These are phyloP conservation scores for Silene coronaria DNA, from an alignment of 179 eudicot species.

Conservation along the genomic window DNA sequence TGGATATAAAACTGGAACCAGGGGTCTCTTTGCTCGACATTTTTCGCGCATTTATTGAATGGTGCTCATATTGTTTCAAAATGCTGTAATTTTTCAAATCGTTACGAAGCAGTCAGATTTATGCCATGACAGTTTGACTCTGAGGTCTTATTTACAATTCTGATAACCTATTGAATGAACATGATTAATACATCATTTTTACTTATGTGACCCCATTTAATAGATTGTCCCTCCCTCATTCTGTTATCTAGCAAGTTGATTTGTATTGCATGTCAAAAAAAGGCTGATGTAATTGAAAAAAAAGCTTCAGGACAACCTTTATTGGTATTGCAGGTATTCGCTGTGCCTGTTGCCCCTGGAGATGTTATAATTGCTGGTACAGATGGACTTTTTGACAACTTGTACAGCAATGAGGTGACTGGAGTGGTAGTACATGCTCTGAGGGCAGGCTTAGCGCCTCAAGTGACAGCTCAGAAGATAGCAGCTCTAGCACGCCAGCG, in stretches of 20 bases:
- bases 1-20: background rate
- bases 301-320: background rate
- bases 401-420: conserved; percentile 32
- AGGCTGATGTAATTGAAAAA: background rate
- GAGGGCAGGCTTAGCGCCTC: conserved; percentile 27
- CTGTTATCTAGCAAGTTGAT: background rate
- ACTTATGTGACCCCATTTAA: background rate
- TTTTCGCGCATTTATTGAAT: too few relatives aligned
- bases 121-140: too few relatives aligned
- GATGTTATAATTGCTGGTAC: conserved; percentile 41
- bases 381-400: conserved; percentile 40
- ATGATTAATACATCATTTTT: background rate
- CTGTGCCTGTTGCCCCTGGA: conserved; percentile 31
- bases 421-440: conserved; percentile 26
- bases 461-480: conserved; percentile 31
- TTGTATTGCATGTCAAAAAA: background rate
- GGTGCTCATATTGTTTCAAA: too few relatives aligned
- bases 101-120: too few relatives aligned
- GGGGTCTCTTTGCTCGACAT: too few relatives aligned
- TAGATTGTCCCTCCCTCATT: background rate
- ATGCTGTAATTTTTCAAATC: too few relatives aligned
- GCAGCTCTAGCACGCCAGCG: conserved; percentile 33
- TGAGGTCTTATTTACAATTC: background rate
- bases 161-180: background rate
- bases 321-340: conserved; percentile 21